Conservation (phyloP, 225 moss, liverwort and hornwort genomes). For the Rhytidiadelphus loreus region DNA sequence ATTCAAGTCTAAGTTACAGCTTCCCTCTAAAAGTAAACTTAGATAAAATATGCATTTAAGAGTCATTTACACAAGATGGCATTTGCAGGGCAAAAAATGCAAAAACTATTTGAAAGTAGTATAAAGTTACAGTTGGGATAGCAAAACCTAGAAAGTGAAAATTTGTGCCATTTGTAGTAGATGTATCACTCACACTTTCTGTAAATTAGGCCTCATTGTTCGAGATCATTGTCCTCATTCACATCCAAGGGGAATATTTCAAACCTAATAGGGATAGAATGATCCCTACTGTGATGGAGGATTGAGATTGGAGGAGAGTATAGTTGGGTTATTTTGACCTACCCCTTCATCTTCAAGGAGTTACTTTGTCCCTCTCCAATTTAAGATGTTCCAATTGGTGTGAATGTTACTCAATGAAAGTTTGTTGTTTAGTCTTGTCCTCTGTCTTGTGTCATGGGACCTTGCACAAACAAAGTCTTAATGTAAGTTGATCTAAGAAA, state of each 20-base stretch:
- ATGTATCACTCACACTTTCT: background rate
- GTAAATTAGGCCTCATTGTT: background rate
- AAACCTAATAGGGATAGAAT: background rate
- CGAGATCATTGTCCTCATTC: background rate
- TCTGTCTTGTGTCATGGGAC: background rate
- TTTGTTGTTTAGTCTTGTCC: background rate
- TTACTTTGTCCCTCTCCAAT: background rate
- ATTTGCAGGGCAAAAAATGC: background rate
- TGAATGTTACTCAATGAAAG: too few relatives aligned
- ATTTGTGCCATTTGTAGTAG: background rate
- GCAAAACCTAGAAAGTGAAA: background rate
- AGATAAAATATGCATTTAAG: background rate
- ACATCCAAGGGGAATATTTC: too few relatives aligned
- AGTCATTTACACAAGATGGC: background rate
- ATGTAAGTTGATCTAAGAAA: background rate
- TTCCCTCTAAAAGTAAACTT: too few relatives aligned
- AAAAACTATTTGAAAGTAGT: background rate
- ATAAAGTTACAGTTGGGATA: background rate
- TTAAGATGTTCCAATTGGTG: background rate
- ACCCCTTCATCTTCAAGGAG: too few relatives aligned
- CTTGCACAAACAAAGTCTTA: background rate
- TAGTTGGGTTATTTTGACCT: background rate
- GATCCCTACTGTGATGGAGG: background rate
- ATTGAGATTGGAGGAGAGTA: background rate
- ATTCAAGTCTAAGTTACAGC: background rate